Percentiles rank a stretch among this genome's conserved stretches.
These are phyloP conservation scores for Botrytis sinoallii DNA, from an alignment of 2,329 filamentous ascomycete genomes.

Conservation along the genomic window DNA sequence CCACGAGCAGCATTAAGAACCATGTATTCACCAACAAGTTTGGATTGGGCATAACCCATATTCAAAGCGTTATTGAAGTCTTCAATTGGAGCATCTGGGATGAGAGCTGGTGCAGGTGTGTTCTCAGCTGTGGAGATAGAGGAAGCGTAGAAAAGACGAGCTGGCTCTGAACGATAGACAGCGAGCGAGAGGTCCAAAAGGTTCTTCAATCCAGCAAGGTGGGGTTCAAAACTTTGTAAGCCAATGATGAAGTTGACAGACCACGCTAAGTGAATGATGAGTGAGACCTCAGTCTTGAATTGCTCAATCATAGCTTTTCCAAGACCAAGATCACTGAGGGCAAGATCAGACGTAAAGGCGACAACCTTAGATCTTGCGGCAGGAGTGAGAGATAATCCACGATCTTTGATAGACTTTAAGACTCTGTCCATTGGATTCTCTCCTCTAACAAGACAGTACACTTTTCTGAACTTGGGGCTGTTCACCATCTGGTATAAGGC, in stretches of 20 bases:
- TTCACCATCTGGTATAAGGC: conserved; percentile 56
- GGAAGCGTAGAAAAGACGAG: conserved; percentile 40
- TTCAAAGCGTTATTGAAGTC: conserved; percentile 39
- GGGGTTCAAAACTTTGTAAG: conserved; percentile 26
- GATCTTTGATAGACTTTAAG: conserved; percentile 14
- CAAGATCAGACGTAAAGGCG: conserved; percentile 16
- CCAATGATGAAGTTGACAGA: conserved; percentile 20
- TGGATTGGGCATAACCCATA: conserved; percentile 51
- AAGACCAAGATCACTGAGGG: conserved; percentile 14
- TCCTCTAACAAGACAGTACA: conserved; percentile 54
- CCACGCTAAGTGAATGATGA: conserved; percentile 27
- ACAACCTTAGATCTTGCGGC: conserved; percentile 13
- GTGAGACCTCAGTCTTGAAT: conserved; percentile 38
- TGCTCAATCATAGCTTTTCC: conserved; percentile 26
- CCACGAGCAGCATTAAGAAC: conserved; percentile 38
- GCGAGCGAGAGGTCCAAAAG: conserved; percentile 18
- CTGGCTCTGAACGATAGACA: conserved; percentile 34
- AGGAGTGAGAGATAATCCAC: conserved; percentile 13
- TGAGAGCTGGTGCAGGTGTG: conserved; percentile 32
- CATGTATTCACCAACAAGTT: conserved; percentile 48
- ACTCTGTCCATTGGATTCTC: conserved; percentile 23
- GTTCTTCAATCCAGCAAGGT: conserved; percentile 30
- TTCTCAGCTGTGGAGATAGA: conserved; percentile 39
- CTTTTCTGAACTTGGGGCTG: conserved; percentile 50
- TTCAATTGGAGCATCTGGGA: conserved; percentile 39